Conservation (phyloP, 1,284 basidiomycete species). For the Entoloma clypeatum region DNA sequence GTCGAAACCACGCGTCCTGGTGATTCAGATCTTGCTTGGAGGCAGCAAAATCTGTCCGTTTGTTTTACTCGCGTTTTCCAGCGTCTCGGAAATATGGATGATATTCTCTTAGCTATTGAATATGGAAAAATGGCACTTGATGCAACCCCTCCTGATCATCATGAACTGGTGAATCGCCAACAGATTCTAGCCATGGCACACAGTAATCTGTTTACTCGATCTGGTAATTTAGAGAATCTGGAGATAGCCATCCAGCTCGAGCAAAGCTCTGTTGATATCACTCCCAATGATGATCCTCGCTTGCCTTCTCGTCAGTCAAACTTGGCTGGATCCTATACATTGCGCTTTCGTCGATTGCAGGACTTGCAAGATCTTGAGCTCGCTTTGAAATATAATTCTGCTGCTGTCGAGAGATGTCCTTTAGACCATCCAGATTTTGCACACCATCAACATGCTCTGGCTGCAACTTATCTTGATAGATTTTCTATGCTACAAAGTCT, state of each 20-base stretch:
- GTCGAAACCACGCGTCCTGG: constrained; percentile 1
- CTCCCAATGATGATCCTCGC: not conserved
- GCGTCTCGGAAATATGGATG: not conserved
- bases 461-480: not conserved
- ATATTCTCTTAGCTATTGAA: not conserved
- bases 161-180: not conserved
- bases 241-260: not conserved
- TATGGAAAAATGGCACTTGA: not conserved
- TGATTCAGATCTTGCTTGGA: not conserved
- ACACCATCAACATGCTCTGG: not conserved
- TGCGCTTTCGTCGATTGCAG: too few relatives aligned
- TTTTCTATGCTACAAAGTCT: not conserved
- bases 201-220: constrained; percentile 1
- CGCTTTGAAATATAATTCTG: not conserved
- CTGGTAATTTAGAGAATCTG: not conserved
- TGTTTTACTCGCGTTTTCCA: not conserved
- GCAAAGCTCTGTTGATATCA: not conserved
- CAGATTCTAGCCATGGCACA: constrained; percentile 1
- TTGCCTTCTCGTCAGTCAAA: not conserved
- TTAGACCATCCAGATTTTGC: not conserved
- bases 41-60: not conserved
- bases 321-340: constrained; percentile 40
- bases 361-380: too few relatives aligned
- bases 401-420: not conserved
- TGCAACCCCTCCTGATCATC: not conserved